Conservation (phyloP, 139 green algal genomes). For the Chloropicon primus region DNA sequence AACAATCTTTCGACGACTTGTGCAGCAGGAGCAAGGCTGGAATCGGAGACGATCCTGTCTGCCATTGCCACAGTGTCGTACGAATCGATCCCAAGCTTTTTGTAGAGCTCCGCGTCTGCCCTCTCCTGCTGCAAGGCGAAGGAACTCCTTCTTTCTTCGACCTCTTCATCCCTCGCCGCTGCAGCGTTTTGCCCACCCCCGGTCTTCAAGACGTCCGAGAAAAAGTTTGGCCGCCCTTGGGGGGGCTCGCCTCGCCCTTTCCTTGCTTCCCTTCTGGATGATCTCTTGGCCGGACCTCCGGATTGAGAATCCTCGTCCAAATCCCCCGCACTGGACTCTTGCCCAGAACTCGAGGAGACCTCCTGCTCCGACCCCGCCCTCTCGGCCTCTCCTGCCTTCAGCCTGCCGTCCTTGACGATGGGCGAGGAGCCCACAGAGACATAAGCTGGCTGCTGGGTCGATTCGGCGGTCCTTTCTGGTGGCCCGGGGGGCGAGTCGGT, state of each 20-base stretch:
- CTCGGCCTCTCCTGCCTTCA: too few relatives aligned
- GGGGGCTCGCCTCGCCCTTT: too few relatives aligned
- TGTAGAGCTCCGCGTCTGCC: background rate
- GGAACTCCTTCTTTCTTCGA: background rate
- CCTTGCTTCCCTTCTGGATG: too few relatives aligned
- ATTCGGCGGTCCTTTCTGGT: background rate
- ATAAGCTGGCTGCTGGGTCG: background rate
- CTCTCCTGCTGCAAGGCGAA: background rate
- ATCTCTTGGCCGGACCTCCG: too few relatives aligned
- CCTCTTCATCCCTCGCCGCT: background rate
- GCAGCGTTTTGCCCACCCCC: background rate
- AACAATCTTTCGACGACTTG: background rate
- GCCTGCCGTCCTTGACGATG: background rate
- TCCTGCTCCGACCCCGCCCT: background rate
- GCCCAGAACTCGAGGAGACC: background rate
- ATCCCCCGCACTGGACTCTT: too few relatives aligned
- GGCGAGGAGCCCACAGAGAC: background rate
- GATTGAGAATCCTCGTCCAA: too few relatives aligned
- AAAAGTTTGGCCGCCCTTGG: background rate
- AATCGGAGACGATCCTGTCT: background rate
- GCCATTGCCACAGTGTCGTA: background rate
- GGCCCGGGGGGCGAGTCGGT: too few relatives aligned
- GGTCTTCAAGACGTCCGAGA: background rate
- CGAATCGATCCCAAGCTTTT: background rate
- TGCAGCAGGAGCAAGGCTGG: background rate